phyloP scores from a whole-genome alignment of 768 basidiomycete genomes.

The Naganishia randhawae region DNA sequence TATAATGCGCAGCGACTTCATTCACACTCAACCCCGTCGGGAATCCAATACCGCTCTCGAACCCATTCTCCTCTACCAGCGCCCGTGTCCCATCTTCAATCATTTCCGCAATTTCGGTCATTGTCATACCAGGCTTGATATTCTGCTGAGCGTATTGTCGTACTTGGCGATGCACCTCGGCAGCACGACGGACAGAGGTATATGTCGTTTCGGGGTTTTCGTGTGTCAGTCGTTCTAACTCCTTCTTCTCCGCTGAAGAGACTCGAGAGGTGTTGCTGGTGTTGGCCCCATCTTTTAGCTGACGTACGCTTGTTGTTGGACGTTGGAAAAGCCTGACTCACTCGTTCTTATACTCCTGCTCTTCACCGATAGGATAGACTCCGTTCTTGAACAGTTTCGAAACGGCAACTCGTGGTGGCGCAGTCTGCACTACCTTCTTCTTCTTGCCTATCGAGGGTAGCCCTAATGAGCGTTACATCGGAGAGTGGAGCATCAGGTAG shows the following conservation, averaged over 20 bases:
- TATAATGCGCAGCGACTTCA: constrained; percentile 92
- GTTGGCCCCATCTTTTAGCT: background rate
- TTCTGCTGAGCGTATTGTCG: constrained; percentile 72
- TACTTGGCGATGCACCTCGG: constrained; percentile 94
- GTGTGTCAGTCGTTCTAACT: constrained; percentile 70
- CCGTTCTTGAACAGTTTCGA: constrained; percentile 82
- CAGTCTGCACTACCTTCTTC: constrained; percentile 68
- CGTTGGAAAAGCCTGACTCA: constrained; percentile 53
- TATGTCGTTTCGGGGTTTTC: constrained; percentile 83
- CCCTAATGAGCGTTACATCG: background rate
- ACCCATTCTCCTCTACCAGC: constrained; percentile 74
- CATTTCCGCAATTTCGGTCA: constrained; percentile 87
- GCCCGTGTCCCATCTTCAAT: constrained; percentile 90
- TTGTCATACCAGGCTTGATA: constrained; percentile 87
- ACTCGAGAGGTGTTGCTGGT: constrained; percentile 80
- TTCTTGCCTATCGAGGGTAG: constrained; percentile 54
- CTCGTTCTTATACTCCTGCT: constrained; percentile 88
- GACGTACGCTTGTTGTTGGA: background rate
- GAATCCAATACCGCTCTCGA: constrained; percentile 74
- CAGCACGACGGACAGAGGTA: constrained; percentile 79
- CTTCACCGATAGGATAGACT: constrained; percentile 85
- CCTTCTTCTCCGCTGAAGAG: constrained; percentile 84
- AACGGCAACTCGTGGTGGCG: constrained; percentile 83
- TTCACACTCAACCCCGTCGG: constrained; percentile 93
- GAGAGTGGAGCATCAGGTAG: background rate